A percentile compares a stretch with the other conserved stretches of the same genome.
Conservation (phyloP, 1,139 yeast species). For the Protomyces inouyei region DNA sequence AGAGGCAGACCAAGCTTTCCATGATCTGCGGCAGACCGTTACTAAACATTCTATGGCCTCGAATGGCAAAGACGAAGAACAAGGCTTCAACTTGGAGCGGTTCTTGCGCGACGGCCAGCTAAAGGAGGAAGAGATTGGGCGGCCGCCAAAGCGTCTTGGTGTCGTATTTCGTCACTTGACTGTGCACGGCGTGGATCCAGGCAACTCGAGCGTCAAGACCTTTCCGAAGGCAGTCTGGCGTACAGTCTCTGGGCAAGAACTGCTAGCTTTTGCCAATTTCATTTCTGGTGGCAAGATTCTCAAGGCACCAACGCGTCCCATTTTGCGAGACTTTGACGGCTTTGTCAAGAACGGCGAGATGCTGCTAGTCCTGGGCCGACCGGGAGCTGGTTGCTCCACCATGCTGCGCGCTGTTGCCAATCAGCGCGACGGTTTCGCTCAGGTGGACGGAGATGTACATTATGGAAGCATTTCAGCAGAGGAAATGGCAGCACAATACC, state of each 20-base stretch:
- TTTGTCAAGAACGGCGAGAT: constrained; percentile 49
- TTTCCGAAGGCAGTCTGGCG: constrained; percentile 43
- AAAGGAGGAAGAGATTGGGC: constrained; percentile 42
- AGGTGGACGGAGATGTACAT: constrained; percentile 33
- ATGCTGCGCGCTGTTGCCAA: constrained; percentile 53
- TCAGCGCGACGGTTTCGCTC: constrained; percentile 54
- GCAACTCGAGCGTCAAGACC: constrained; percentile 52
- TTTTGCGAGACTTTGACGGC: constrained; percentile 45
- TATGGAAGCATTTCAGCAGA: constrained; percentile 25
- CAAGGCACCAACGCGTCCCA: constrained; percentile 35
- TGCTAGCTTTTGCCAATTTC: constrained; percentile 27
- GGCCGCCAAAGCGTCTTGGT: constrained; percentile 49
- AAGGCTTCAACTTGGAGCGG: constrained; percentile 10
- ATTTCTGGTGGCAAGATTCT: background rate
- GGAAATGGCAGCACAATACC: constrained; percentile 20
- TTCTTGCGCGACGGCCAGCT: constrained; percentile 16
- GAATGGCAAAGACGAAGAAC: constrained; percentile 8
- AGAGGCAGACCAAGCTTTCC: constrained; percentile 30
- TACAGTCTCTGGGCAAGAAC: constrained; percentile 13
- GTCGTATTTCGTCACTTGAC: constrained; percentile 47
- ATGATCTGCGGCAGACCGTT: constrained; percentile 32
- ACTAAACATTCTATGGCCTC: constrained; percentile 22
- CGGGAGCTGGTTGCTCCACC: constrained; percentile 43
- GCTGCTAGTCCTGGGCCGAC: constrained; percentile 52
- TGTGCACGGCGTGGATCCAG: constrained; percentile 51